Evolutionary conservation across 2,329 filamentous ascomycete genomes (phyloP), one percentile per base, ranked within the genome.

Genomic region (Fusarium nodosum): DNA sequence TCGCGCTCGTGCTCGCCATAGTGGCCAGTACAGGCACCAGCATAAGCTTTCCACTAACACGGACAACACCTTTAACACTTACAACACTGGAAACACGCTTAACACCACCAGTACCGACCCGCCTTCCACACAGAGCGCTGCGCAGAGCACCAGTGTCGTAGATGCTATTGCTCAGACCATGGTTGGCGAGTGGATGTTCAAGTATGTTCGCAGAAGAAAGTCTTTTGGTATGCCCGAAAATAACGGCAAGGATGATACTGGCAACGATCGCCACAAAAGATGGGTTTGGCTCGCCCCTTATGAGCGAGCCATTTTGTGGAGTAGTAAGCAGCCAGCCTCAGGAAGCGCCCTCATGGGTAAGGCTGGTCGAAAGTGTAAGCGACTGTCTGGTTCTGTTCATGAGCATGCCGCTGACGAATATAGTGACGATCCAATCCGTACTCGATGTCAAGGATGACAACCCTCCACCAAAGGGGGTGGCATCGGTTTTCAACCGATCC

Each of bases 221-320:
- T 97, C 95, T 0, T 98, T 99, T 77, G 93, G 93, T 22, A 89
- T 95, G 55, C 82, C 87, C 5, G 92, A 94, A 45, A 85, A 83
- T 26, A 88, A 85, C 64, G 86, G 86, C 36, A 88, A 88, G 67
- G 90, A 94, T 75, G 88, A 92, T 67, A 91, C 85, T 67, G 90
- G 92, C 79, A 90, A 88, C 68, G 90, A 91, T 70, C 91, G 96
- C 31, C 96, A 99, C 79, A 97, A 94, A 82, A 88, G 96, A 78
- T 99, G 96, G 96, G 96, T 99, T 3, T 99, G 96, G 96, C 87
- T 99, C 68, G 96, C 95, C 20, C 96, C 96, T 4, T 98, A 99
- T 76, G 96, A 99, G 80, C 87, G 94, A 67, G 91, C 95, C 15
- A 95, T 99, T 64, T 93, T 99, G 79, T 99, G 96, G 96, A 97